These are phyloP conservation scores for Populus hybrid DNA, from an alignment of 441 rosid genomes.

Conservation along the genomic window DNA sequence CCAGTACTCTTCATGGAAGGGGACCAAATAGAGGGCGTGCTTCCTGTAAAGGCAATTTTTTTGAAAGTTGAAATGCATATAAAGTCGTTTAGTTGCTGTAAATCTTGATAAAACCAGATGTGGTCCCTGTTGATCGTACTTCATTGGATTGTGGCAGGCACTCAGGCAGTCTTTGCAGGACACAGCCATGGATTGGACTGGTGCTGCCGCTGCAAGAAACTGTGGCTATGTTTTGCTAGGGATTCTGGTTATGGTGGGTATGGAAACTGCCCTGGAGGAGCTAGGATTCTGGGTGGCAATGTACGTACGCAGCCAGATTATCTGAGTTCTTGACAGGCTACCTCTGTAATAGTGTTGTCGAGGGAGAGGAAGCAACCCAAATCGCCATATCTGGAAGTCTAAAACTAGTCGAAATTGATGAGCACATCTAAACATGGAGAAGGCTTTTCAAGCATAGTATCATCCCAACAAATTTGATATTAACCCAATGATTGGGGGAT, in stretches of 20 bases:
- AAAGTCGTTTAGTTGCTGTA: not conserved
- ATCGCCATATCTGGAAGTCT: too few relatives aligned
- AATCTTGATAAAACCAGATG: constrained; percentile 7
- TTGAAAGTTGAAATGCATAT: constrained; percentile 12
- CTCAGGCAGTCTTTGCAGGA: constrained; percentile 92
- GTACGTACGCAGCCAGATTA: constrained; percentile 48
- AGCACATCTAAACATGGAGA: too few relatives aligned
- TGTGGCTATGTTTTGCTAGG: constrained; percentile 93
- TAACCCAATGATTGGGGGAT: too few relatives aligned
- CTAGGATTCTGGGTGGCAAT: constrained; percentile 60
- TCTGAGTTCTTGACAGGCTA: constrained; percentile 16
- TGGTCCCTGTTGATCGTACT: constrained; percentile 1
- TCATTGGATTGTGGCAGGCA: constrained; percentile 46
- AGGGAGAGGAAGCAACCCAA: not conserved
- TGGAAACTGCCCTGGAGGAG: constrained; percentile 75
- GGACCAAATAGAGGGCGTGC: constrained; percentile 10
- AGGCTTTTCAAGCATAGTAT: too few relatives aligned
- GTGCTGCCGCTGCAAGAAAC: constrained; percentile 74
- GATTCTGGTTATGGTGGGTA: constrained; percentile 82
- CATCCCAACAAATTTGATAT: too few relatives aligned
- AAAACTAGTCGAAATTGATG: too few relatives aligned
- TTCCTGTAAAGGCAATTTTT: not conserved
- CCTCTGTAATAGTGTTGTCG: not conserved
- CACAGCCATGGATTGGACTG: constrained; percentile 95
- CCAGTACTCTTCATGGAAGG: constrained; percentile 1